phyloP scores from a whole-genome alignment of 768 basidiomycete species.

The Hericium rajendrae region DNA sequence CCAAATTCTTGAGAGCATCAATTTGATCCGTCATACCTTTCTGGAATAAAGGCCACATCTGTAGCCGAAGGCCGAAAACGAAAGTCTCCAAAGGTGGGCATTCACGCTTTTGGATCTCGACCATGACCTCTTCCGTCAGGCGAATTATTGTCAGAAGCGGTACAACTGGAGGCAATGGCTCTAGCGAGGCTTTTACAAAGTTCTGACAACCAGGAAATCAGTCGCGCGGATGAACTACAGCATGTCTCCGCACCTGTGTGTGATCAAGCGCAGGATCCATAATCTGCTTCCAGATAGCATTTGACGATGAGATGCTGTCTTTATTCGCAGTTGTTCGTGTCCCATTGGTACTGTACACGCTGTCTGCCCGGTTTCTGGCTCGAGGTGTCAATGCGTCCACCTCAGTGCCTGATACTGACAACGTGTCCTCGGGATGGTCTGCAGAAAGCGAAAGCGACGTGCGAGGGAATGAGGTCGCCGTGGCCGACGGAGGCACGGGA shows the following conservation, averaged over 20 bases:
- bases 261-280: slow-evolving; percentile 89
- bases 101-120: slow-evolving; percentile 65
- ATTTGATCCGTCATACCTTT: slow-evolving; percentile 79
- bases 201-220: slow-evolving; percentile 29
- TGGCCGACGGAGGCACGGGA: not conserved
- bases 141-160: slow-evolving; percentile 88
- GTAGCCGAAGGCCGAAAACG: slow-evolving; percentile 69
- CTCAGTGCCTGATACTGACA: slow-evolving; percentile 37
- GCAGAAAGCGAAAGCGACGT: slow-evolving; percentile 22
- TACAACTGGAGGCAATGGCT: slow-evolving; percentile 64
- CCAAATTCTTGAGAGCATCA: slow-evolving; percentile 73
- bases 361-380: slow-evolving; percentile 16
- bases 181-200: slow-evolving; percentile 59
- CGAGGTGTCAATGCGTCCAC: slow-evolving; percentile 28
- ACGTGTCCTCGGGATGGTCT: slow-evolving; percentile 20
- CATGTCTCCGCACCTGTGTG: slow-evolving; percentile 45
- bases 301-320: slow-evolving; percentile 50
- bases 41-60: slow-evolving; percentile 92
- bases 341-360: slow-evolving; percentile 27
- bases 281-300: slow-evolving; percentile 81
- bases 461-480: not conserved
- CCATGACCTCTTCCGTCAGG: slow-evolving; percentile 71
- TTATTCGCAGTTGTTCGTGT: slow-evolving; percentile 25
- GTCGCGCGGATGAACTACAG: not conserved
- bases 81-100: slow-evolving; percentile 77